Conservation (phyloP, 768 basidiomycete species). For the Boletus fagicola region DNA sequence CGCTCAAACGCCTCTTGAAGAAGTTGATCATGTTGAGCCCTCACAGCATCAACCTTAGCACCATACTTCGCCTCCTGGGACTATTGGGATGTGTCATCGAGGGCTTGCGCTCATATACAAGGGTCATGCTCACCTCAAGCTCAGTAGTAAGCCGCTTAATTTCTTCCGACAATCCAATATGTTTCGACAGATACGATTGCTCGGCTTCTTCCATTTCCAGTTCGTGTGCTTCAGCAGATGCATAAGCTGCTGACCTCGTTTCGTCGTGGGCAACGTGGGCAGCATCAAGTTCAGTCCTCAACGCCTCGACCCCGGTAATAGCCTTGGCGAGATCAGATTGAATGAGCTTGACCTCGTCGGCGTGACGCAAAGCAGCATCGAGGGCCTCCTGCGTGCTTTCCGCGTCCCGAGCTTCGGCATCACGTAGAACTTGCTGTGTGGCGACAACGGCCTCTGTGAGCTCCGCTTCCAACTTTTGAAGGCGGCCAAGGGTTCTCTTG, state of each 20-base stretch:
- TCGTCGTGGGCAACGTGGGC: constrained; percentile 49
- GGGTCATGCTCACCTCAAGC: constrained; percentile 53
- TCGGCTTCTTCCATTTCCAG: constrained; percentile 53
- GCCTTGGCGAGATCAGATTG: constrained; percentile 45
- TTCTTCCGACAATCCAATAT: constrained; percentile 53
- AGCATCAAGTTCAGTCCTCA: constrained; percentile 47
- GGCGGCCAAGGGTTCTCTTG: constrained; percentile 41
- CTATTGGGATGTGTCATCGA: constrained; percentile 36
- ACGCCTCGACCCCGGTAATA: constrained; percentile 41
- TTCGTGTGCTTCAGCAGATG: constrained; percentile 47
- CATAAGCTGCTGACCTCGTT: constrained; percentile 42
- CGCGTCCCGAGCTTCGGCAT: constrained; percentile 46
- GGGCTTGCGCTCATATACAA: neutral
- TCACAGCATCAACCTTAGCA: constrained; percentile 62
- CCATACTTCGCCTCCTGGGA: constrained; percentile 67
- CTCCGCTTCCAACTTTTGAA: constrained; percentile 55
- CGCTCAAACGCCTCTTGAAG: constrained; percentile 71
- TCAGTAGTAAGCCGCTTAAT: constrained; percentile 56
- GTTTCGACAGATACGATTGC: constrained; percentile 45
- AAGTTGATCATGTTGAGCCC: constrained; percentile 59
- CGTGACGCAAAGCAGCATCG: constrained; percentile 43
- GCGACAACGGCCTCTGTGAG: constrained; percentile 47
- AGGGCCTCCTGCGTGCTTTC: constrained; percentile 42
- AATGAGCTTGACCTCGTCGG: constrained; percentile 44
- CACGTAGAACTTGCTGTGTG: constrained; percentile 47